phyloP scores from a whole-genome alignment of 257 asterid genomes.

The Gentiana macrophylla region DNA sequence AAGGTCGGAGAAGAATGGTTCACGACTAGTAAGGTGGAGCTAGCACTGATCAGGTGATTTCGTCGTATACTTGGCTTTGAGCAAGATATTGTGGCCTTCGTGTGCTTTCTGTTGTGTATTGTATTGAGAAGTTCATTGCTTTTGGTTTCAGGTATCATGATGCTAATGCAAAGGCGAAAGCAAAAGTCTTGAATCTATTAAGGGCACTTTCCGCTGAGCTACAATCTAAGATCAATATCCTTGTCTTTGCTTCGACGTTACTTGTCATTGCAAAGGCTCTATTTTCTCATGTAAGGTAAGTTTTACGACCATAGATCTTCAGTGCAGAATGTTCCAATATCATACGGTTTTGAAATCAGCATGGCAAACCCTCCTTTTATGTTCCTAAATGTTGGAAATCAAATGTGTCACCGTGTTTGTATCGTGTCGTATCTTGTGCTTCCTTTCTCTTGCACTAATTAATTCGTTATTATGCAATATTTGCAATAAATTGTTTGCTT shows the following conservation, averaged over 20 bases:
- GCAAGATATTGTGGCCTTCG: not conserved
- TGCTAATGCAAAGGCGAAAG: conserved; percentile 61
- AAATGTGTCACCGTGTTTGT: no score
- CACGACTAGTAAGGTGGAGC: conserved; percentile 74
- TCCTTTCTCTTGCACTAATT: not conserved
- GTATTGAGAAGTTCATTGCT: not conserved
- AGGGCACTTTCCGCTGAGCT: conserved; percentile 77
- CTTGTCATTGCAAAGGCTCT: conserved; percentile 89
- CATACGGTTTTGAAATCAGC: no score
- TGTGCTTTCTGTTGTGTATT: conserved; percentile 2
- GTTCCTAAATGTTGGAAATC: no score
- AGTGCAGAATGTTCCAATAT: not conserved
- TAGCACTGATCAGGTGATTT: conserved; percentile 60
- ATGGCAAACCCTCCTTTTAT: not conserved
- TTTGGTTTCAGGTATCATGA: conserved; percentile 62
- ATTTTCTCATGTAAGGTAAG: conserved; percentile 84
- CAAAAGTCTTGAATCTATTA: conserved; percentile 67
- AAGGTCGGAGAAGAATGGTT: conserved; percentile 98
- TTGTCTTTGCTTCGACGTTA: conserved; percentile 83
- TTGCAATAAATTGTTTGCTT: not conserved
- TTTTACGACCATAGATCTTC: conserved; percentile 6
- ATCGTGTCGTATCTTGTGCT: no score
- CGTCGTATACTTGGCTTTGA: not conserved
- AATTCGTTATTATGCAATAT: no score
- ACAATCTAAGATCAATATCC: conserved; percentile 69